phyloP scores from a whole-genome alignment of 345 rosid genomes.

The Ailanthus altissimus region DNA sequence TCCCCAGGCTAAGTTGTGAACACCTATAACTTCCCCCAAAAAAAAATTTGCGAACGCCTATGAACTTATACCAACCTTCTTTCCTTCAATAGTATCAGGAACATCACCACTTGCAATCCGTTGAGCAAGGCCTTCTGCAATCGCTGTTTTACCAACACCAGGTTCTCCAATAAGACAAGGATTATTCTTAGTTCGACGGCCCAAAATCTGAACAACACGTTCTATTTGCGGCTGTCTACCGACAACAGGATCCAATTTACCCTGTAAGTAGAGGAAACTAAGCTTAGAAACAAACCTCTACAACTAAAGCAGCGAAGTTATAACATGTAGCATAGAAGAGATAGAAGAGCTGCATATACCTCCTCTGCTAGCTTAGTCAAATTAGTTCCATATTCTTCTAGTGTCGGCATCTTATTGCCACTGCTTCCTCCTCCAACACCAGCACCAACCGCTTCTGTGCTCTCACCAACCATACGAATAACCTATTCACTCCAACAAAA shows the following conservation, averaged over 20 bases:
- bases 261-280: slow-evolving; percentile 44
- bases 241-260: slow-evolving; percentile 97
- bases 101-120: slow-evolving; percentile 91
- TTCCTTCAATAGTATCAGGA: slow-evolving; percentile 96
- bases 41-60: too few species aligned
- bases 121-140: slow-evolving; percentile 99
- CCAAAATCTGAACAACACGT: slow-evolving; percentile 93
- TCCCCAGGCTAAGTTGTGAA: background rate
- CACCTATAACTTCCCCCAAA: background rate
- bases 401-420: slow-evolving; percentile 93
- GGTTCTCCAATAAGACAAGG: slow-evolving; percentile 99
- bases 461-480: slow-evolving; percentile 98
- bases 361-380: slow-evolving; percentile 96
- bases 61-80: slow-evolving; percentile 56
- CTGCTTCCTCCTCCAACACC: slow-evolving; percentile 76
- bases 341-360: slow-evolving; percentile 41
- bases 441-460: slow-evolving; percentile 77
- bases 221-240: slow-evolving; percentile 98
- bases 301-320: background rate
- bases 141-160: slow-evolving; percentile 99
- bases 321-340: background rate
- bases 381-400: slow-evolving; percentile 98
- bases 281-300: slow-evolving; percentile 2
- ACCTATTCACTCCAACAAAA: slow-evolving; percentile 51
- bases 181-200: slow-evolving; percentile 94